A percentile compares a stretch with the other conserved stretches of the same genome.
phyloP scores from a whole-genome alignment of 2,329 filamentous ascomycete species.

The Hansfordia pulvinata region DNA sequence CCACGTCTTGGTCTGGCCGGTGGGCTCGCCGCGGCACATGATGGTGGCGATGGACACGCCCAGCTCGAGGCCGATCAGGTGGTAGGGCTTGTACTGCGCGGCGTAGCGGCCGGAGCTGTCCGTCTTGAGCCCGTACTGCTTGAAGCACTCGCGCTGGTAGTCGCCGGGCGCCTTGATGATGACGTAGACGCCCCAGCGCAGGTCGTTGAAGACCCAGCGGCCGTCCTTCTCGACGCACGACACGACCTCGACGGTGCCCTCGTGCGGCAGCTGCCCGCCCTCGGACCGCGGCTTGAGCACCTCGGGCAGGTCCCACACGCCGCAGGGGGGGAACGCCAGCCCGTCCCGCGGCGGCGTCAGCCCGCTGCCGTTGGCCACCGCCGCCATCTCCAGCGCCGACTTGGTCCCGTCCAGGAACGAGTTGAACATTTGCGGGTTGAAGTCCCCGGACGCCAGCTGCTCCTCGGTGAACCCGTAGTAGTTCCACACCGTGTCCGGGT shows the following conservation, averaged over 20 bases:
- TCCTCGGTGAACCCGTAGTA: constrained; percentile 30
- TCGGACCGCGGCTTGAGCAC: constrained; percentile 24
- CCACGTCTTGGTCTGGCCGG: constrained; percentile 27
- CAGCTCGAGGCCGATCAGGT: constrained; percentile 30
- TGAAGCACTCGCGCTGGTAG: constrained; percentile 27
- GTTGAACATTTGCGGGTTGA: constrained; percentile 34
- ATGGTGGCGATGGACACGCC: constrained; percentile 27
- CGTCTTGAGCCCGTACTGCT: constrained; percentile 28
- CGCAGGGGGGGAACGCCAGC: constrained; percentile 27
- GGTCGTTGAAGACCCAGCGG: constrained; percentile 23
- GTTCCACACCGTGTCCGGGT: constrained; percentile 30
- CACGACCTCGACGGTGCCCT: constrained; percentile 29
- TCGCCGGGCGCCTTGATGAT: constrained; percentile 25
- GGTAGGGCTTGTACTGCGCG: constrained; percentile 30
- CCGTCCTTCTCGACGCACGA: constrained; percentile 28
- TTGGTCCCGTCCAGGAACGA: constrained; percentile 33
- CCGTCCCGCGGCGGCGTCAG: constrained; percentile 24
- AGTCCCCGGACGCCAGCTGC: constrained; percentile 23
- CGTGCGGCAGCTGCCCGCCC: constrained; percentile 24
- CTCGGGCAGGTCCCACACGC: constrained; percentile 24
- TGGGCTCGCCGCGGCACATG: constrained; percentile 30
- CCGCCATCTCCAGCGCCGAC: constrained; percentile 30
- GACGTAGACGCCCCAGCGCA: constrained; percentile 29
- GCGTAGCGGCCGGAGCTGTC: constrained; percentile 25
- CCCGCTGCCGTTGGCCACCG: constrained; percentile 29